Evolutionary conservation across 2,329 filamentous ascomycete species (phyloP).

Genomic region (Paecilomyces variotii): DNA sequence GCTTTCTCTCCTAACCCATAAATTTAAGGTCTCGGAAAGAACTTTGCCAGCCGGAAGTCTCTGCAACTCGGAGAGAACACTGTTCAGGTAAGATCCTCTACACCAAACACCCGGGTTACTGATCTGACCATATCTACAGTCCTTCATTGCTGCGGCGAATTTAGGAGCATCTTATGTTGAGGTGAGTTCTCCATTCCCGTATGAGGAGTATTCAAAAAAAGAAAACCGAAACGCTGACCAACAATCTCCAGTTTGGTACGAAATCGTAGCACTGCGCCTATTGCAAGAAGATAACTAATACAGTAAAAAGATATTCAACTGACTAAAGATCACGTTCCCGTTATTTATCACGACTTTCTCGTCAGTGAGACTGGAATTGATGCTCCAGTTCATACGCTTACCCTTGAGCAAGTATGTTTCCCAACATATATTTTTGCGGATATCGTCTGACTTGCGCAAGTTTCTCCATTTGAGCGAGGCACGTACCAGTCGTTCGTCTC

Average conservation of each 20-base stretch:
- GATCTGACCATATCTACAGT: slow-evolving; percentile 38
- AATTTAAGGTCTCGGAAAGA: slow-evolving; percentile 78
- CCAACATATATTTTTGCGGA: neutral
- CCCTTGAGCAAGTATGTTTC: slow-evolving; percentile 62
- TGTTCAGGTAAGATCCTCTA: slow-evolving; percentile 44
- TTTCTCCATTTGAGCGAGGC: slow-evolving; percentile 77
- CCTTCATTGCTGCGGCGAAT: slow-evolving; percentile 93
- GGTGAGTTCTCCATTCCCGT: slow-evolving; percentile 29
- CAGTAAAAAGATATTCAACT: slow-evolving; percentile 75
- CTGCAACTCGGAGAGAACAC: slow-evolving; percentile 96
- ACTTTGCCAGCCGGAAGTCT: slow-evolving; percentile 71
- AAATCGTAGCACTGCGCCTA: neutral
- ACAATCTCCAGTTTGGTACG: slow-evolving; percentile 18
- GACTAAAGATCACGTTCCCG: slow-evolving; percentile 96
- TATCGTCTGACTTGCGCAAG: slow-evolving; percentile 12
- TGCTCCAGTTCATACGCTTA: slow-evolving; percentile 89
- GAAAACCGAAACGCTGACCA: slow-evolving; percentile 3
- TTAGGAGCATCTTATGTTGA: slow-evolving; percentile 69
- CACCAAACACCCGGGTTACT: neutral
- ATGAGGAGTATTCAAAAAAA: neutral
- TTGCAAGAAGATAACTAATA: slow-evolving; percentile 55
- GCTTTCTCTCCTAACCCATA: slow-evolving; percentile 28
- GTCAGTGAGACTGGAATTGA: slow-evolving; percentile 97
- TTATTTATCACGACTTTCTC: slow-evolving; percentile 97
- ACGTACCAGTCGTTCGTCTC: slow-evolving; percentile 35